Base-by-base conservation (phyloP, 2,329 filamentous ascomycete genomes). In the Nothopassalora personata region DNA sequence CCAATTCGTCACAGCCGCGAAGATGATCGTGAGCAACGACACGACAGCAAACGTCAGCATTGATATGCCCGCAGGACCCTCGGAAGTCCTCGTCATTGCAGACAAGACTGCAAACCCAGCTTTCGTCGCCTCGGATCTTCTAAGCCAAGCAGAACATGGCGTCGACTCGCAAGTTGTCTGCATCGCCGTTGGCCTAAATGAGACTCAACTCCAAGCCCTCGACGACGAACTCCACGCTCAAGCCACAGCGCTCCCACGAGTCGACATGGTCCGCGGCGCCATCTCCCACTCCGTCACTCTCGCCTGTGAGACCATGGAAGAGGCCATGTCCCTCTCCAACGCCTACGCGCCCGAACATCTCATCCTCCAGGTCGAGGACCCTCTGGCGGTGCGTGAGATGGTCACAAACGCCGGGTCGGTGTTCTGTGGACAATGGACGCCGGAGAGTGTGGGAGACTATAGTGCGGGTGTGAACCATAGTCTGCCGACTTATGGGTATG, bases 1-100 rank as follows among this genome's bases (percentile, higher is more conserved):
- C 77, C 94, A 97, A 75, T 99, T 97, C 72, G 94, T 99, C 45
- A 99, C 94, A 0, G 94, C 94, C 0, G 94, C 90, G 54, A 99
- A 99, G 83, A 99, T 99, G 94, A 83, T 92, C 68, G 94, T 99
- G 47, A 90, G 88, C 75, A 99, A 99, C 75, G 94, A 99, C 73
- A 97, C 94, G 48, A 95, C 91, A 60, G 94, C 94, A 11, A 89
- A 90, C 23, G 92, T 97, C 45, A 88, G 91, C 75, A 99, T 99
- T 69, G 94, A 99, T 72, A 99, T 99, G 94, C 94, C 94, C 10
- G 94, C 94, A 36, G 94, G 94, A 0, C 94, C 94, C 0, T 96
- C 91, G 36, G 94, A 99, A 74, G 91, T 99, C 3, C 83, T 99
- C n/a, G 94, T 99, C 58, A 83, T 99, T 54, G 94, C 94, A 31